These are phyloP conservation scores for Stellera chamaejasme DNA, from an alignment of 345 rosid genomes.

Conservation along the genomic window DNA sequence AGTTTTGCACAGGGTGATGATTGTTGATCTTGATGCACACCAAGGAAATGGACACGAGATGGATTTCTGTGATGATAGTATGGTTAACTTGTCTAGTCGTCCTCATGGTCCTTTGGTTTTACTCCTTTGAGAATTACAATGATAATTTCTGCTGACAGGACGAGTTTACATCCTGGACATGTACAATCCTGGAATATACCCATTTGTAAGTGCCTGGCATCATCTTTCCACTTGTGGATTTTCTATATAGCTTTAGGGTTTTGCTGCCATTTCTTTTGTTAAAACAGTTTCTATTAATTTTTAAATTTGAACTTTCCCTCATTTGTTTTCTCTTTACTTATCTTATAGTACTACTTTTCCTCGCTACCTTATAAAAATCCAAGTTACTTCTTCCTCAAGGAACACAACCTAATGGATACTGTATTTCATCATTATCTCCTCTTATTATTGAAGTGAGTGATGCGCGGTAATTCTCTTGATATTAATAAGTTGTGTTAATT, in stretches of 20 bases:
- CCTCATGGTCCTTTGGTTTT: constrained; percentile 8
- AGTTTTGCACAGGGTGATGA: constrained; percentile 65
- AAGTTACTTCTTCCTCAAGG: too few species aligned
- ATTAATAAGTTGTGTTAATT: constrained; percentile 2
- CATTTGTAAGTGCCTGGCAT: constrained; percentile 49
- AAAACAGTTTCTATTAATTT: background rate
- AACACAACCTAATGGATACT: too few species aligned
- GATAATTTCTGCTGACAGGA: constrained; percentile 33
- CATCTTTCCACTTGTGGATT: constrained; percentile 8
- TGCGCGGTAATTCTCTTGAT: background rate
- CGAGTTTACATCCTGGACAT: constrained; percentile 82
- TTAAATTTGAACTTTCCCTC: constrained; percentile 6
- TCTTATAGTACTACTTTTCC: constrained; percentile 4
- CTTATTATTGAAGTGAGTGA: too few species aligned
- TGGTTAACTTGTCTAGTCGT: constrained; percentile 11
- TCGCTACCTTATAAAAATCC: background rate
- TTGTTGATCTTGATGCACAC: constrained; percentile 97
- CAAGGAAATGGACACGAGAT: constrained; percentile 98
- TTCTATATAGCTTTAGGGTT: background rate
- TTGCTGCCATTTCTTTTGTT: background rate
- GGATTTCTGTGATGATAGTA: constrained; percentile 79
- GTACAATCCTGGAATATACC: constrained; percentile 87
- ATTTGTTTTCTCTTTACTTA: background rate
- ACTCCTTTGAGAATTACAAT: constrained; percentile 11
- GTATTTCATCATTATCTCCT: background rate